Evolutionary conservation across 2,329 filamentous ascomycete species (phyloP), one percentile per base, ranked within the genome.

Genomic region (Pestalotiopsis sp.): DNA sequence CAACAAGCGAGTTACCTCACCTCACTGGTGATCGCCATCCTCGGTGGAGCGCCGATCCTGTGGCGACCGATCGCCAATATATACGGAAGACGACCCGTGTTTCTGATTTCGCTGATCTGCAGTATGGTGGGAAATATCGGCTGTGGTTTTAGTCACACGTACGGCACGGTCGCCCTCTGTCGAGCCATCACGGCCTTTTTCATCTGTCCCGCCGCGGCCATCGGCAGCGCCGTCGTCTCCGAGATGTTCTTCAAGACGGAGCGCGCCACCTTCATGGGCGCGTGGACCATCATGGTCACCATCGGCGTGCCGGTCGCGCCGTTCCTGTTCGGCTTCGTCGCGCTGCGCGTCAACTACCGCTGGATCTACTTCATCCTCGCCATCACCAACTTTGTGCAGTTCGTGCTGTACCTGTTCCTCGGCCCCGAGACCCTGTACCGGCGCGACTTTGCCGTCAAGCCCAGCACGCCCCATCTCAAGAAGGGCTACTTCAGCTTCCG

Each of bases 341-440:
- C 84, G 0, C 78, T 85, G 68, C 81, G 84, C 11, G 83, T 85
- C 17, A 84, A 85, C 0, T 90, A 86, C 67, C 81, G 84, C n/a
- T 90, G 87, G 87, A 88, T 89, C 36, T 90, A 86, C 75, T 89
- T 84, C 82, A 82, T 85, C 27, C 77, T 89, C 31, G 85, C 86
- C 1, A 89, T 89, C 56, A 84, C 83, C 72, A 90, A 90, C 68
- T 86, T 81, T 63, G 82, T 82, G 4, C 87, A 90, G 71, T 83
- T 90, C 70, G 75, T 89, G 64, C 74, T 86, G 23, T 90, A 89
- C 74, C 75, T 89, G 67, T 85, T 89, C 74, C 72, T 88, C 27
- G 83, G 84, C 1, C 83, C 84, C 0, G 88, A 90, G 74, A 88
- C 87, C 1, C 83, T 84, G 36, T 90, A 88, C 75, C 76, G 86